phyloP scores from a whole-genome alignment of 805 yeast genomes.

The Saccharomycopsis amapae region DNA sequence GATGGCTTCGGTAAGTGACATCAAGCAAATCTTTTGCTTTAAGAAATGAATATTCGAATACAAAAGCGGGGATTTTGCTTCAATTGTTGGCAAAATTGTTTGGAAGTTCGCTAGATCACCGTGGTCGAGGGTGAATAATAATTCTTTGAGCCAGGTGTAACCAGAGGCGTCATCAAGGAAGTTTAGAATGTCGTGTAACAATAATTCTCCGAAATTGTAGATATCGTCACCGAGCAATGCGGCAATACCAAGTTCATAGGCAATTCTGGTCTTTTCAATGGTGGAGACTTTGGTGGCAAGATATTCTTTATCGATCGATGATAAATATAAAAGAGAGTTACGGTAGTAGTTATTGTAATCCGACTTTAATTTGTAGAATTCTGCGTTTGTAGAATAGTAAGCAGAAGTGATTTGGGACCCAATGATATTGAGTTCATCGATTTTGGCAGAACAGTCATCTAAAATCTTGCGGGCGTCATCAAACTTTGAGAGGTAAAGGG shows the following conservation, averaged over 20 bases:
- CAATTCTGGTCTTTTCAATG: conserved; percentile 41
- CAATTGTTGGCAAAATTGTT: conserved; percentile 33
- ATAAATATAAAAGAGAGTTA: conserved; percentile 73
- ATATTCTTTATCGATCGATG: conserved; percentile 47
- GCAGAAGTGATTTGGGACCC: conserved; percentile 69
- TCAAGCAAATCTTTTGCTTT: conserved; percentile 84
- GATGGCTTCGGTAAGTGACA: conserved; percentile 83
- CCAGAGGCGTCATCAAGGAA: conserved; percentile 39
- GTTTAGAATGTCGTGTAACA: conserved; percentile 77
- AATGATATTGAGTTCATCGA: conserved; percentile 50
- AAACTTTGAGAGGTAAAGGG: conserved; percentile 47
- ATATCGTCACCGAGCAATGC: conserved; percentile 88
- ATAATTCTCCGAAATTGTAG: conserved; percentile 91
- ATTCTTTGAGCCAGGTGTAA: conserved; percentile 63
- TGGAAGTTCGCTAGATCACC: conserved; percentile 73
- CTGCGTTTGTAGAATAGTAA: conserved; percentile 72
- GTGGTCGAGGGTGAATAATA: conserved; percentile 63
- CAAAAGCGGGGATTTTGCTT: conserved; percentile 48
- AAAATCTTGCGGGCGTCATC: conserved; percentile 61
- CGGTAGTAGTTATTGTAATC: conserved; percentile 77
- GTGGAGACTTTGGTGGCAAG: conserved; percentile 34
- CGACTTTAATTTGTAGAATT: conserved; percentile 61
- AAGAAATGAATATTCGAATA: conserved; percentile 55
- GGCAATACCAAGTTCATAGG: conserved; percentile 73
- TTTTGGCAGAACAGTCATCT: conserved; percentile 49